Percentiles rank a stretch among this genome's conserved stretches.
These are phyloP conservation scores for Trichoderma sp. DNA, from an alignment of 2,329 filamentous ascomycete species.

Conservation along the genomic window DNA sequence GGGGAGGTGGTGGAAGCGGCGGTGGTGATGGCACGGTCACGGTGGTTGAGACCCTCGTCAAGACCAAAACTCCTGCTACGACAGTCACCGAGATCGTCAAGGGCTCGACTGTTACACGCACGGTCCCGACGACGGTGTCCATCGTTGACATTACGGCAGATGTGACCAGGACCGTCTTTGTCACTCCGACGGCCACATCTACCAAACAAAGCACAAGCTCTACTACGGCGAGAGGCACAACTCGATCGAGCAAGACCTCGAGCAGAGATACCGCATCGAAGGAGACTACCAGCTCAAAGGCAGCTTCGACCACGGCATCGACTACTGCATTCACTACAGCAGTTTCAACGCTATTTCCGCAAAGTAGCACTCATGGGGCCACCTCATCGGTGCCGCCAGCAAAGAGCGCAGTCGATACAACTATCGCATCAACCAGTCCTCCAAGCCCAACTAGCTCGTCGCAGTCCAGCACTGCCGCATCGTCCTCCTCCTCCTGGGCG, in stretches of 20 bases:
- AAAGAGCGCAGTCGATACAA: not conserved
- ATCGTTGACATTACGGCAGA: conserved; percentile 37
- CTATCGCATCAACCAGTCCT: not conserved
- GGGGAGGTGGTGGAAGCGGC: conserved; percentile 27
- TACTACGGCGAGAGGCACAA: conserved; percentile 5
- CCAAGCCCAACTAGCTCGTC: not conserved
- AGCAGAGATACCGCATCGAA: conserved; percentile 2
- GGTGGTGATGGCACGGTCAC: conserved; percentile 37
- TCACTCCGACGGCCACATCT: conserved; percentile 35
- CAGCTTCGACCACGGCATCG: conserved; percentile 1
- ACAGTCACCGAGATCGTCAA: conserved; percentile 38
- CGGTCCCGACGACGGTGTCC: conserved; percentile 38
- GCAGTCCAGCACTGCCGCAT: conserved; percentile 15
- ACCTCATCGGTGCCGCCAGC: conserved; percentile 1
- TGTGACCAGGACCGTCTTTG: conserved; percentile 36
- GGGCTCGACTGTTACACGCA: conserved; percentile 37
- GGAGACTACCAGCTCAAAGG: conserved; percentile 16
- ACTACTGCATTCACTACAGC: not conserved
- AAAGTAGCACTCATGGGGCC: not conserved
- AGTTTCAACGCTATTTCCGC: not conserved
- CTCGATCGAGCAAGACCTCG: not conserved
- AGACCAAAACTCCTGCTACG: conserved; percentile 34
- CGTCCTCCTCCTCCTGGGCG: conserved; percentile 29
- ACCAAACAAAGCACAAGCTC: conserved; percentile 17
- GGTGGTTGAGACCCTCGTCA: conserved; percentile 41